A percentile compares a stretch with the other conserved stretches of the same genome.
phyloP scores from a whole-genome alignment of 805 yeast species.

The Candida namnaoensis region DNA sequence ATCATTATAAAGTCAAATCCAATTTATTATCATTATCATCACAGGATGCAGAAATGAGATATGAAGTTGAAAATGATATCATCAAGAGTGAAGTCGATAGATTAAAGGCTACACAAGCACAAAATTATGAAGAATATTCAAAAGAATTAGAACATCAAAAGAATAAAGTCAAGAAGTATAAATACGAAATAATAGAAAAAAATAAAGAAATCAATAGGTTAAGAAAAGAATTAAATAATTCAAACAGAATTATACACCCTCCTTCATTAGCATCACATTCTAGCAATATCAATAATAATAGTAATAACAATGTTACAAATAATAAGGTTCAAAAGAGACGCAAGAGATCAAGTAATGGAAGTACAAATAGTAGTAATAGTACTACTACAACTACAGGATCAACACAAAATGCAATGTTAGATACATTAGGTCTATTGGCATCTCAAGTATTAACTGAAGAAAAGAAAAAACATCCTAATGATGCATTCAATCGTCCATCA shows the following conservation, averaged over 20 bases:
- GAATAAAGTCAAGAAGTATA: conserved; percentile 34
- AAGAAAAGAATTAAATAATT: conserved; percentile 20
- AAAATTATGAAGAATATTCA: conserved; percentile 24
- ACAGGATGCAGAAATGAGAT: conserved; percentile 33
- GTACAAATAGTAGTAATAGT: conserved; percentile 1
- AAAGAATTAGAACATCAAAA: conserved; percentile 31
- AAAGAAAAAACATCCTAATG: conserved; percentile 3
- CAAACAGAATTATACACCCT: no score
- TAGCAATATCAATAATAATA: no score
- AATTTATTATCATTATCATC: conserved; percentile 33
- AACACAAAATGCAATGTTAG: conserved; percentile 23
- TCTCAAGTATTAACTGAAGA: conserved; percentile 40
- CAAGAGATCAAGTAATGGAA: background rate
- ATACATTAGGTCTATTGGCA: conserved; percentile 46
- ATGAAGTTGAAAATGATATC: conserved; percentile 37
- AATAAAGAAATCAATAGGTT: conserved; percentile 35
- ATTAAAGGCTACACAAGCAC: conserved; percentile 20
- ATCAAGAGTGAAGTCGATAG: conserved; percentile 37
- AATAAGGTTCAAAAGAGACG: background rate
- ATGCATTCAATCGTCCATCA: background rate
- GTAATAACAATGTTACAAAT: no score
- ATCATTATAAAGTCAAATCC: conserved; percentile 25
- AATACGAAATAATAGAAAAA: conserved; percentile 30
- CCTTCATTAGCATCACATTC: no score
- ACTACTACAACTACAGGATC: no score